phyloP scores from a whole-genome alignment of 2,329 filamentous ascomycete species.

The Lachnellula hyalina region DNA sequence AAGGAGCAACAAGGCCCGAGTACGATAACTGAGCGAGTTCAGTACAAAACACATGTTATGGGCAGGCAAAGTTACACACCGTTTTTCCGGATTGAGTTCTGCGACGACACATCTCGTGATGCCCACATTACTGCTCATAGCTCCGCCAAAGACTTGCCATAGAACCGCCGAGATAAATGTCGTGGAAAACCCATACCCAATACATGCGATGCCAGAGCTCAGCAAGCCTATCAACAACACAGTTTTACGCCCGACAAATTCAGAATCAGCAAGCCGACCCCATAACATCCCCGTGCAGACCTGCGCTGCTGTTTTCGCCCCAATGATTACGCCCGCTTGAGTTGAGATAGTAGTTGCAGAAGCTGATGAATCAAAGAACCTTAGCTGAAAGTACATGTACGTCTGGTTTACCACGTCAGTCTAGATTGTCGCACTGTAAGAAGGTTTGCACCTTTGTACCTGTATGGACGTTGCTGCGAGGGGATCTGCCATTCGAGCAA shows the following conservation, averaged over 20 bases:
- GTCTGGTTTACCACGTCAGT: too few relatives aligned
- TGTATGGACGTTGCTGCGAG: constrained; percentile 4
- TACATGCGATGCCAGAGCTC: constrained; percentile 54
- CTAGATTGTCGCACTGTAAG: too few relatives aligned
- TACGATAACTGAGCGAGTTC: too few relatives aligned
- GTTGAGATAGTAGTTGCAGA: constrained; percentile 42
- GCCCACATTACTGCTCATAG: constrained; percentile 64
- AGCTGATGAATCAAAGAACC: too few relatives aligned
- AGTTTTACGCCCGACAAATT: constrained; percentile 51
- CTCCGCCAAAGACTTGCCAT: constrained; percentile 52
- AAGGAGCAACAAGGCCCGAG: too few relatives aligned
- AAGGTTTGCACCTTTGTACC: background rate
- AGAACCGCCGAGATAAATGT: constrained; percentile 56
- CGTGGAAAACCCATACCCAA: constrained; percentile 63
- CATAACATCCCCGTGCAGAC: constrained; percentile 63
- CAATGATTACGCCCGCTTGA: constrained; percentile 63
- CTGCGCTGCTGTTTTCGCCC: constrained; percentile 59
- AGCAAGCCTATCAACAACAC: constrained; percentile 59
- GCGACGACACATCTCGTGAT: constrained; percentile 44
- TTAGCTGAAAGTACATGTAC: too few relatives aligned
- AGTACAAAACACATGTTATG: too few relatives aligned
- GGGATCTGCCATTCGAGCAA: constrained; percentile 4
- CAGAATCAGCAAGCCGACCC: constrained; percentile 52
- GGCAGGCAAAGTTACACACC: too few relatives aligned
- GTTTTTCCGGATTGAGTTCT: too few relatives aligned